Evolutionary conservation across 2,329 filamentous ascomycete species (phyloP).

Genomic region (Blumeria graminis): DNA sequence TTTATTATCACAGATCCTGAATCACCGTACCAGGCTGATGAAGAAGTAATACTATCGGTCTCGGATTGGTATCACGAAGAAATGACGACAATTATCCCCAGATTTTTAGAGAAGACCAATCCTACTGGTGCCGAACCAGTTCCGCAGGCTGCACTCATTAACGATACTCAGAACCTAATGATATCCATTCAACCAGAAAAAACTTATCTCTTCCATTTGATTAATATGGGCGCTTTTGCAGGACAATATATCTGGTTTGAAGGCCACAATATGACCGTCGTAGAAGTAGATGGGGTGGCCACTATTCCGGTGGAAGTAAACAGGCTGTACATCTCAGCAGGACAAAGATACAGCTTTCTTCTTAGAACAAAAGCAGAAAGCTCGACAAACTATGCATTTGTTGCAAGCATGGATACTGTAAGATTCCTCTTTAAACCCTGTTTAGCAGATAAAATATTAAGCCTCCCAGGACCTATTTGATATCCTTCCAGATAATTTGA

Average conservation of each 20-base stretch:
- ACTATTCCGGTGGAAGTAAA: constrained; percentile 30
- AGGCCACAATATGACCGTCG: constrained; percentile 39
- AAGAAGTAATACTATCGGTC: constrained; percentile 29
- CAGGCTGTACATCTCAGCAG: constrained; percentile 41
- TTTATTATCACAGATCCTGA: constrained; percentile 30
- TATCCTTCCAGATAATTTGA: constrained; percentile 35
- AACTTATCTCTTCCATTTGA: constrained; percentile 47
- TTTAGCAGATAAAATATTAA: constrained; percentile 38
- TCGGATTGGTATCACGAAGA: constrained; percentile 37
- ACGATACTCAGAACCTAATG: constrained; percentile 38
- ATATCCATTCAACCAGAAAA: constrained; percentile 38
- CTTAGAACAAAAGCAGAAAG: constrained; percentile 39
- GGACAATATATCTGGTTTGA: constrained; percentile 43
- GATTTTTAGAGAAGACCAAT: constrained; percentile 23
- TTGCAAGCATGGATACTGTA: constrained; percentile 40
- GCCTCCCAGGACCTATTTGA: constrained; percentile 35
- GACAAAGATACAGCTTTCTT: constrained; percentile 40
- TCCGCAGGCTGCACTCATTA: constrained; percentile 43
- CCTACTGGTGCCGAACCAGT: constrained; percentile 32
- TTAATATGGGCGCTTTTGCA: constrained; percentile 52
- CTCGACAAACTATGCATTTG: constrained; percentile 38
- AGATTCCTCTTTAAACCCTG: constrained; percentile 19
- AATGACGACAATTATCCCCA: constrained; percentile 20
- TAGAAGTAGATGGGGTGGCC: constrained; percentile 53
- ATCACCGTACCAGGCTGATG: constrained; percentile 25